Conservation (phyloP, 2,329 filamentous ascomycete species). For the Apiospora rasikravindrae region DNA sequence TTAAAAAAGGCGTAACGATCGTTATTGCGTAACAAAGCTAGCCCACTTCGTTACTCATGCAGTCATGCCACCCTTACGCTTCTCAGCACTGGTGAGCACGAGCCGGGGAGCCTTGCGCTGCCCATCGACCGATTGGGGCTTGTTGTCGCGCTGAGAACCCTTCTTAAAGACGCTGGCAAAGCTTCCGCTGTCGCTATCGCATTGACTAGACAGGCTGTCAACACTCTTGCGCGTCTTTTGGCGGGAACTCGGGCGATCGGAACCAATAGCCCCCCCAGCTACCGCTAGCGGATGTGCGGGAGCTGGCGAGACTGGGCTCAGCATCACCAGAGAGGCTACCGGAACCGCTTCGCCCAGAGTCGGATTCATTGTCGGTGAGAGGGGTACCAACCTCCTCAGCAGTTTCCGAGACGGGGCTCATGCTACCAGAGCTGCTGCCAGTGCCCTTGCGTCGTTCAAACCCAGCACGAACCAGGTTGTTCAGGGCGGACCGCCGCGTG, state of each 20-base stretch:
- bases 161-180: constrained; percentile 72
- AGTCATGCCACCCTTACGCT: constrained; percentile 71
- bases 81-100: constrained; percentile 86
- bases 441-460: constrained; percentile 83
- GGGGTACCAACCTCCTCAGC: constrained; percentile 70
- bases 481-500: constrained; percentile 87
- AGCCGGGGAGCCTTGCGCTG: constrained; percentile 86
- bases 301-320: constrained; percentile 71
- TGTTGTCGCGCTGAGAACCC: constrained; percentile 55
- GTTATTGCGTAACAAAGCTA: constrained; percentile 22
- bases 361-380: constrained; percentile 75
- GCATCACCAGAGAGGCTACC: constrained; percentile 80
- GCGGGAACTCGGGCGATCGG: constrained; percentile 76
- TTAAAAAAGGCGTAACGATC: constrained; percentile 18
- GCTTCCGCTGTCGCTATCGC: constrained; percentile 62
- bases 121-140: constrained; percentile 61
- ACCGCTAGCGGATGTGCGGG: constrained; percentile 76
- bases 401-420: constrained; percentile 88
- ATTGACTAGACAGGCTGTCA: constrained; percentile 69
- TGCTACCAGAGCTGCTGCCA: constrained; percentile 71
- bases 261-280: constrained; percentile 83
- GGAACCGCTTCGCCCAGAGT: constrained; percentile 73
- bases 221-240: constrained; percentile 68
- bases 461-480: constrained; percentile 89
- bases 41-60: constrained; percentile 28